Percentiles rank a stretch among this genome's conserved stretches.
Evolutionary conservation across 2,329 filamentous ascomycete species (phyloP).

Genomic region (Leptodontidium sp.): DNA sequence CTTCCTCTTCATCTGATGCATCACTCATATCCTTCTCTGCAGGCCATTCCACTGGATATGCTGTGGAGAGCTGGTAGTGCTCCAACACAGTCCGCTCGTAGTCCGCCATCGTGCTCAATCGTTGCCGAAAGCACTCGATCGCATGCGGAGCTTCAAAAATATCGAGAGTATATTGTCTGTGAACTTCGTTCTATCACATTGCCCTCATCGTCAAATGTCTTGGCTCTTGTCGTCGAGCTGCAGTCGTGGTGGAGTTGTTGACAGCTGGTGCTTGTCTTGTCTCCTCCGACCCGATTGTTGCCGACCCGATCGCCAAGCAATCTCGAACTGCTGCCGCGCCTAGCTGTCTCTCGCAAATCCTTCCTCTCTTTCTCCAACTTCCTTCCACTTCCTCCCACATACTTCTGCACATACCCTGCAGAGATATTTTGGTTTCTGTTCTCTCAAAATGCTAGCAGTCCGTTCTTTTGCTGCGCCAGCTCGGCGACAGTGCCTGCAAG

Average conservation of each 20-base stretch:
- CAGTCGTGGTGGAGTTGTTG: not conserved
- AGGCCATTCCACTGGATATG: slow-evolving; percentile 88
- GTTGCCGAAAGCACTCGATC: not conserved
- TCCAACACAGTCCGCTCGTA: slow-evolving; percentile 81
- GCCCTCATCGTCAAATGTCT: not conserved
- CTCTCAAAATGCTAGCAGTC: slow-evolving; percentile 81
- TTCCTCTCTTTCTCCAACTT: slow-evolving; percentile 23
- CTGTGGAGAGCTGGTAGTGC: slow-evolving; percentile 84
- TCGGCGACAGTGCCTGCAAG: slow-evolving; percentile 80
- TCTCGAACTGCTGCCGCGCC: slow-evolving; percentile 30
- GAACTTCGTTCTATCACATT: not conserved
- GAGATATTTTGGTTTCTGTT: slow-evolving; percentile 33
- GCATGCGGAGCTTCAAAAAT: not conserved
- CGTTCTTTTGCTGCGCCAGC: slow-evolving; percentile 79
- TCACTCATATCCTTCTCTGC: slow-evolving; percentile 79
- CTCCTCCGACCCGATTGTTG: slow-evolving; percentile 1
- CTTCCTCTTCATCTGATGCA: slow-evolving; percentile 67
- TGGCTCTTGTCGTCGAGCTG: not conserved
- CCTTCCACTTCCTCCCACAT: slow-evolving; percentile 27
- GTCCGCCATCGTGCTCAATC: slow-evolving; percentile 63
- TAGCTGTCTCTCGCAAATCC: slow-evolving; percentile 33
- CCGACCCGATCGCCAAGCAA: slow-evolving; percentile 21
- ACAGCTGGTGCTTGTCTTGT: not conserved
- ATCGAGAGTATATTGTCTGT: not conserved
- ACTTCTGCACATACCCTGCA: slow-evolving; percentile 29